Base-by-base conservation (phyloP, 495 filamentous ascomycete species). In the Rusavskia elegans region DNA sequence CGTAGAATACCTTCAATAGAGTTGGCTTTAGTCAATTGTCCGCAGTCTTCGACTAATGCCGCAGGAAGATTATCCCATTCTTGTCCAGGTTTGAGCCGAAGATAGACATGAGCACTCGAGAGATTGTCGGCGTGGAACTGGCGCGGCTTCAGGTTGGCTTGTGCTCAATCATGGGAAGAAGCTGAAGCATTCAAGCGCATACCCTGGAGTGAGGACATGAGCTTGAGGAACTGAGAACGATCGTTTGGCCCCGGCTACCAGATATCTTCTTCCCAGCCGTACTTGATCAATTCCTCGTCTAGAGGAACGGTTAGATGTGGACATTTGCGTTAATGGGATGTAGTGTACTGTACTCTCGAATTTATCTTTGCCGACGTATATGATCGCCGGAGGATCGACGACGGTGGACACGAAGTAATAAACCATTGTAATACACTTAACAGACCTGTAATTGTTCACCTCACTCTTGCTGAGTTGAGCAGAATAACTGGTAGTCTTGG, bases 281-380 rank as follows among this genome's bases (percentile, higher is more conserved):
- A 83, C 58, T 87, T 84, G 59, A 98, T 97, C 58, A 98, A 69
- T 59, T 94, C 89, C 73, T 98, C 93, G 71, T 97, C 92, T 98
- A 63, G 40, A 36, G 30, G 53, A 17, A 51, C 20, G 20, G 58
- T 50, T 59, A 57, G 56, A 68, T 42, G 42, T 23, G 17, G 13
- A 29, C 8, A 39, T 25, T 38, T 17, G 48, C 51, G 36, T n/a
- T 56, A 38, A 38, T 56, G 45, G 54, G 53, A 9, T 37, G 25
- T 55, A 82, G 60, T 75, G 8, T 36, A 30, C 56, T 82, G 60
- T 75, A 96, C 92, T 98, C 71, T 98, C 92, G 53, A 95, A 87
- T 70, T 98, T 98, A 73, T 98, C 92, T 70, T 97, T 98, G 63
- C 92, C 92, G 30, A 95, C 86, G 63, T 97, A 98, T 57, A 97